Evolutionary conservation across 2,329 filamentous ascomycete species (phyloP), one percentile per base, ranked within the genome.

Genomic region (Bipolaris bicolor): DNA sequence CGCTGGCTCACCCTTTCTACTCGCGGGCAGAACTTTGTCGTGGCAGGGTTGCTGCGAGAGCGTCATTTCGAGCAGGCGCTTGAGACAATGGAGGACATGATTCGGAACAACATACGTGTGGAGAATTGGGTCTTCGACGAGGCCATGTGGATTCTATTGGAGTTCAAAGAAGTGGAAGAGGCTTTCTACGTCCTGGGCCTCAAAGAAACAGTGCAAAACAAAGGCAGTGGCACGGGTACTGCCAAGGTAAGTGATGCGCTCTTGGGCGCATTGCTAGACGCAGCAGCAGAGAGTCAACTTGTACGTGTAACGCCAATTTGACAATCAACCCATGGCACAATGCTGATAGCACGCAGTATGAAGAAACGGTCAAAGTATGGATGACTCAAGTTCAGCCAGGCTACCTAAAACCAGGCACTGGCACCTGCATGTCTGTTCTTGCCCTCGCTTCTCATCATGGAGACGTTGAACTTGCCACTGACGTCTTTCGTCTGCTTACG

Each of bases 1-100:
- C 83, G 86, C 61, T 96, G 92, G 90, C 83, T 90, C 50, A 78
- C 80, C 7, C 78, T 90, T 7, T 86, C 82, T 40, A 83, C 82
- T 10, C 80, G 83, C 6, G 89, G 87, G 7, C 85, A 84, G 71
- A 85, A 90, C 66, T 86, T 85, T 69, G 81, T 96, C 18, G 84
- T 89, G 1, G 78, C 91, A 9, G 92, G 91, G 0, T 78, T 96
- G 57, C 81, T 98, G 34, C 85, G 92, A 18, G 93, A 97, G 66
- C 86, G 87, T 0, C 89, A 96, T 67, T 88, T 91, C 61, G 95
- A 98, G 77, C 79, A 93, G 61, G 93, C 92, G 1, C 79, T 96
- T 56, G 79, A 84, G 49, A 86, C 86, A 63, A 76, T 97, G 40
- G 88, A 91, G 36, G 78, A 84, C 20, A 86, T 97, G 83, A 79